Evolutionary conservation across 2,329 filamentous ascomycete species (phyloP).

Genomic region (Stachybotrys chlorohalonatus): DNA sequence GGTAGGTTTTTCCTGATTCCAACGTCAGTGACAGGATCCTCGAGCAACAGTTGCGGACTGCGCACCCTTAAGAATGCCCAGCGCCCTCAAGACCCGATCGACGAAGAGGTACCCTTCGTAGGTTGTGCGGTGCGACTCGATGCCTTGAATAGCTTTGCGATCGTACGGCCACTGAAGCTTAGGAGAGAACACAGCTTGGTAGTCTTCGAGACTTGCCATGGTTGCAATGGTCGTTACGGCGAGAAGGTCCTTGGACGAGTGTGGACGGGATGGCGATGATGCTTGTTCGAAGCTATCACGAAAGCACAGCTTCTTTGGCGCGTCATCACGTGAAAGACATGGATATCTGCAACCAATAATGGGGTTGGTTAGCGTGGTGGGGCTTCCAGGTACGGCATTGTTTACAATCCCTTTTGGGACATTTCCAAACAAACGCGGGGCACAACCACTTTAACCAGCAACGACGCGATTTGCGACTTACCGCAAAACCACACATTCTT

Average conservation of each 20-base stretch:
- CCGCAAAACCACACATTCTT: neutral
- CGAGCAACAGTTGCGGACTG: neutral
- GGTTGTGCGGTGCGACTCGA: conserved; percentile 56
- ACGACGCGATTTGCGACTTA: neutral
- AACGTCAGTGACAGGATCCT: neutral
- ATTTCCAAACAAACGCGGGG: conserved; percentile 29
- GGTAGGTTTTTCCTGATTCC: conserved; percentile 56
- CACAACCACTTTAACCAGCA: conserved; percentile 15
- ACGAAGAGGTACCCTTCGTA: conserved; percentile 68
- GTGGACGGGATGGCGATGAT: neutral
- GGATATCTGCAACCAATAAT: neutral
- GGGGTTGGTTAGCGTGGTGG: neutral
- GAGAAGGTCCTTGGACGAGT: neutral
- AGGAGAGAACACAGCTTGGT: conserved; percentile 58
- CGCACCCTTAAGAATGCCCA: conserved; percentile 62
- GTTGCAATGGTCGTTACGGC: conserved; percentile 3
- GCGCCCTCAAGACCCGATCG: conserved; percentile 62
- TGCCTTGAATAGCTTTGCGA: conserved; percentile 49
- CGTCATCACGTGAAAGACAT: conserved; percentile 12
- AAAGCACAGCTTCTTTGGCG: conserved; percentile 6
- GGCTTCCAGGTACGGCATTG: conserved; percentile 15
- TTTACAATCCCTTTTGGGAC: conserved; percentile 30
- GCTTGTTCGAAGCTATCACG: conserved; percentile 12
- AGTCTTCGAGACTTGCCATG: conserved; percentile 59
- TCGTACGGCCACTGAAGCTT: conserved; percentile 54